Conservation (phyloP, 2,329 filamentous ascomycete species). For the Thelonectria discophora region DNA sequence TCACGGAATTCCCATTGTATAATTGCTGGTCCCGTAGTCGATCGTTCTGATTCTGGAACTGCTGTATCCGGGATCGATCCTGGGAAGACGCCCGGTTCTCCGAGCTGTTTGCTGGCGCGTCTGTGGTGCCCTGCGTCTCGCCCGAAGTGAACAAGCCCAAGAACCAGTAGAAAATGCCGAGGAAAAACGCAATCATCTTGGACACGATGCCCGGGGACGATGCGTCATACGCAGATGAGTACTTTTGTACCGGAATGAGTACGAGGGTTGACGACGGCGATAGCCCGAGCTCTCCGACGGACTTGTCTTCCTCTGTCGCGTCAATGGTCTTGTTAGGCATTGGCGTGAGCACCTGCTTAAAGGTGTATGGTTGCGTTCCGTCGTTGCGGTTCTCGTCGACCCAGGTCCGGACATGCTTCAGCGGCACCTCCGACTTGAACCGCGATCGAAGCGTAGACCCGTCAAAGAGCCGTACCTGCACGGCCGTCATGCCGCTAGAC, state of each 20-base stretch:
- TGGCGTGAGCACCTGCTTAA: constrained; percentile 85
- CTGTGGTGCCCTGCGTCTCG: constrained; percentile 21
- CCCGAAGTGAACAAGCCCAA: constrained; percentile 45
- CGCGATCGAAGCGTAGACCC: constrained; percentile 79
- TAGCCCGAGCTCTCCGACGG: constrained; percentile 74
- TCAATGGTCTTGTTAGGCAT: constrained; percentile 78
- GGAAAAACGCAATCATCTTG: constrained; percentile 43
- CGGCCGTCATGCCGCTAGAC: constrained; percentile 53
- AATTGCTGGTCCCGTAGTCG: constrained; percentile 72
- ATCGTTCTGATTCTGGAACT: constrained; percentile 58
- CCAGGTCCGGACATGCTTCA: constrained; percentile 79
- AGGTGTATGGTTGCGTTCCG: constrained; percentile 74
- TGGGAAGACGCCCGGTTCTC: constrained; percentile 30
- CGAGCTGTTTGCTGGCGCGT: constrained; percentile 1
- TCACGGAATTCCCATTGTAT: constrained; percentile 91
- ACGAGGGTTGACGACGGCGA: constrained; percentile 84
- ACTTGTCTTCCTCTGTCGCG: constrained; percentile 75
- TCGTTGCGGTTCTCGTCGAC: constrained; percentile 71
- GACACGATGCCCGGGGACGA: constrained; percentile 42
- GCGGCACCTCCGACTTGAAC: constrained; percentile 71
- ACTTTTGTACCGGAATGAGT: constrained; percentile 72
- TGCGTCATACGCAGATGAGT: constrained; percentile 52
- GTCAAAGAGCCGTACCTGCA: constrained; percentile 86
- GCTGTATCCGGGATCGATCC: constrained; percentile 39
- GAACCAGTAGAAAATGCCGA: constrained; percentile 50